Conservation (phyloP, 1,284 basidiomycete species). For the Heterobasidion annosum region DNA sequence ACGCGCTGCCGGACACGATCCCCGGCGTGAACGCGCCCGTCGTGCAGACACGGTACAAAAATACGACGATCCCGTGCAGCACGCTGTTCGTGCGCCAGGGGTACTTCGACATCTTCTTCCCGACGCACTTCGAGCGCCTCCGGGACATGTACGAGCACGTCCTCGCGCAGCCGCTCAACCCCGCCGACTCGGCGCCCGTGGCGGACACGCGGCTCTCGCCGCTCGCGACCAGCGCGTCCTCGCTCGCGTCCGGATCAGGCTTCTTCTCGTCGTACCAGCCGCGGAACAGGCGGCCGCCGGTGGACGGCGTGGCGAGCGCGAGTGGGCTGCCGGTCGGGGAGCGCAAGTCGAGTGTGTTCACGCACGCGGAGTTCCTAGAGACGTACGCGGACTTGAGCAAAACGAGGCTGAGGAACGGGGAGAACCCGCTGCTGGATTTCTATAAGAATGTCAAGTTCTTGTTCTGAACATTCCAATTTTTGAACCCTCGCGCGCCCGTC, state of each 20-base stretch:
- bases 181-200: constrained; percentile 14
- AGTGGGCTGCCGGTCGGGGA: constrained; percentile 76
- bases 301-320: constrained; percentile 60
- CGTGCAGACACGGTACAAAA: constrained; percentile 88
- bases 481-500: too few relatives aligned
- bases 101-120: constrained; percentile 99
- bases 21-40: constrained; percentile 86
- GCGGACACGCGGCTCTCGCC: constrained; percentile 35
- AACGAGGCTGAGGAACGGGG: constrained; percentile 67
- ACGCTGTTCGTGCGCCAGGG: constrained; percentile 93
- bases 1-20: constrained; percentile 79
- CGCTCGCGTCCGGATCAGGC: constrained; percentile 44
- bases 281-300: constrained; percentile 45
- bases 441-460: constrained; percentile 88
- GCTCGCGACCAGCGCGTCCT: constrained; percentile 37
- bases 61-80: constrained; percentile 80
- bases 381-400: constrained; percentile 68
- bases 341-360: constrained; percentile 70
- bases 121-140: constrained; percentile 83
- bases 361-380: constrained; percentile 80
- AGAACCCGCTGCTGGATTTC: constrained; percentile 82
- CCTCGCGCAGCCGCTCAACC: constrained; percentile 46
- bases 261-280: constrained; percentile 65
- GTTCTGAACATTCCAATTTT: constrained; percentile 38
- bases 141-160: constrained; percentile 84